Evolutionary conservation across 805 yeast species (phyloP), one percentile per base, ranked within the genome.

Genomic region (Komagataella phaffii): DNA sequence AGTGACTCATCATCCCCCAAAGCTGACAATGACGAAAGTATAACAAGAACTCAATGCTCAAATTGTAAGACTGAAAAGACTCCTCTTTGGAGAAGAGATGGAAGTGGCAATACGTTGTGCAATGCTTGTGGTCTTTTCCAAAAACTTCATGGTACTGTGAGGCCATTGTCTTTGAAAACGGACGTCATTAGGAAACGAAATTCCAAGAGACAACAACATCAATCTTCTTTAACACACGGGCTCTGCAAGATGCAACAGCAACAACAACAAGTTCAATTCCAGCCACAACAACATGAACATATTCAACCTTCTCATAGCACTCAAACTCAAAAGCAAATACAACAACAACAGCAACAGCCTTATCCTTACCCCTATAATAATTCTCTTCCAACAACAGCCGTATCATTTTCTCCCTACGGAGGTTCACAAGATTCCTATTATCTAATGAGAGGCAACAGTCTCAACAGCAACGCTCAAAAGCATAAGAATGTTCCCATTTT

Each of bases 101-200:
- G 80, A 6, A 69, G 64, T 24, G 85, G 85, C 1, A 76, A 78
- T 54, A 78, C 84, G 2, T 65, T 80, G 4, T 80, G 85, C 60
- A 80, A 80, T 59, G 85, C 85, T 0, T 80, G 85, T 65, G 85
- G 85, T 0, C 65, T 80, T 19, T 80, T 79, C 58, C 71, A 74
- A 51, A 79, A 79, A 58, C 63, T 80, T 17, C 85, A 80, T 58
- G 85, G 85, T 17, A 76, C 83, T 2, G 77, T 77, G 61, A 64
- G 85, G 50, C 85, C 85, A 1, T 64, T 80, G 21, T 74, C 81
- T 21, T 64, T 77, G 52, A 77, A 77, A 53, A 77, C 80, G 0
- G 83, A 77, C 55, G 75, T 76, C 10, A 80, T 80, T 50, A 78
- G 76, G 52, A 80, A 79, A 61, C 65, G 85, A 57, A 72, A 72